These are phyloP conservation scores for Phlebiopsis gigantea DNA, from an alignment of 768 basidiomycete species.

Conservation along the genomic window DNA sequence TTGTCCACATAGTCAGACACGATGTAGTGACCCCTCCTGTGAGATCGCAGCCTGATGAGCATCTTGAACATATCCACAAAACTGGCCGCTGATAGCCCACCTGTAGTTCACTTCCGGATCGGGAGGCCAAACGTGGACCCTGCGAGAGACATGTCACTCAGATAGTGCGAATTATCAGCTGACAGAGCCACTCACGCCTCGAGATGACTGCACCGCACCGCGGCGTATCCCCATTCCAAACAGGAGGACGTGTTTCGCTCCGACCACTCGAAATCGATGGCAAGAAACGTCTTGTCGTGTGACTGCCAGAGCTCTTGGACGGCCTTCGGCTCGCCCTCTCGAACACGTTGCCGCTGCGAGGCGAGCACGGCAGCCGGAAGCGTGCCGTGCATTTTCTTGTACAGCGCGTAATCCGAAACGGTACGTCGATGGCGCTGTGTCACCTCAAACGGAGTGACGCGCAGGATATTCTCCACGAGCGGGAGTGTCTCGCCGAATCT, in stretches of 20 bases:
- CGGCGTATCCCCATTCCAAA: constrained; percentile 81
- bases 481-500: constrained; percentile 77
- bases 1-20: constrained; percentile 66
- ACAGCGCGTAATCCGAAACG: constrained; percentile 59
- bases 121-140: constrained; percentile 72
- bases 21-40: constrained; percentile 67
- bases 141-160: constrained; percentile 22
- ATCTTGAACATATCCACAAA: not conserved
- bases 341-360: constrained; percentile 59
- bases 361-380: constrained; percentile 65
- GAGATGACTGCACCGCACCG: constrained; percentile 66
- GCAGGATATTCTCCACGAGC: constrained; percentile 66
- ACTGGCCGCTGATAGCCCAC: constrained; percentile 31
- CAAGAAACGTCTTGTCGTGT: constrained; percentile 69
- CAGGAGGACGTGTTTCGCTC: constrained; percentile 66
- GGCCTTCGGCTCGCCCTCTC: constrained; percentile 59
- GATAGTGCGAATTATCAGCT: constrained; percentile 6
- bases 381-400: constrained; percentile 65
- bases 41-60: not conserved
- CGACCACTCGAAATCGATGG: constrained; percentile 70
- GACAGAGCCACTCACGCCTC: constrained; percentile 45
- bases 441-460: constrained; percentile 65
- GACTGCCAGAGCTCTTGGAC: constrained; percentile 64
- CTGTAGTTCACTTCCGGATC: constrained; percentile 72
- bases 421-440: constrained; percentile 63